These are phyloP conservation scores for Cytospora piceicola DNA, from an alignment of 2,329 filamentous ascomycete species.

Conservation along the genomic window DNA sequence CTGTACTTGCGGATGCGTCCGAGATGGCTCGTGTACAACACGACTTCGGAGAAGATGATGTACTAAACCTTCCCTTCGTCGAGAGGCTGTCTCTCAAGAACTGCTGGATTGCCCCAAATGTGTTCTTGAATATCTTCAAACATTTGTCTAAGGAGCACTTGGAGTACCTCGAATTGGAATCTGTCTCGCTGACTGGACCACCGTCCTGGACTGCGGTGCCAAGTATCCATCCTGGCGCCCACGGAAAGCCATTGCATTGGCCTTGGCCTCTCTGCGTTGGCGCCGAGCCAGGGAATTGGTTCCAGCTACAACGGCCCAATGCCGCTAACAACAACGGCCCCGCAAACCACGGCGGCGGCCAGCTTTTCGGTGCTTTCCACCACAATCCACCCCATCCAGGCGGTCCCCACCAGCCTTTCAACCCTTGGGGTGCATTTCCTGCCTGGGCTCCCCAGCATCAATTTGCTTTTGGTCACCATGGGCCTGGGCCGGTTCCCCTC, in stretches of 20 bases:
- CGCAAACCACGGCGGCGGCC: not conserved
- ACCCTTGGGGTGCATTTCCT: not conserved
- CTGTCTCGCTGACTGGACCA: constrained; percentile 64
- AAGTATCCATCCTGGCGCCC: constrained; percentile 25
- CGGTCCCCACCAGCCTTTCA: not conserved
- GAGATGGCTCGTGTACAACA: constrained; percentile 37
- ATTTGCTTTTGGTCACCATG: not conserved
- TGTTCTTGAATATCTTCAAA: constrained; percentile 56
- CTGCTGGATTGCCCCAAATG: constrained; percentile 67
- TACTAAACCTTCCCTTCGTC: constrained; percentile 60
- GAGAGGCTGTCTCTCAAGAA: constrained; percentile 67
- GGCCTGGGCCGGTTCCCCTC: constrained; percentile 9
- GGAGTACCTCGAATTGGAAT: constrained; percentile 61
- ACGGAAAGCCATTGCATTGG: constrained; percentile 24
- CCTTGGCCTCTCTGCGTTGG: constrained; percentile 33
- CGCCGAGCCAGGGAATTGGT: constrained; percentile 26
- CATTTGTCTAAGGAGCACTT: constrained; percentile 52
- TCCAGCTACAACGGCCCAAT: constrained; percentile 22
- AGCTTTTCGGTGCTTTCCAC: not conserved
- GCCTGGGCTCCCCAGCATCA: not conserved
- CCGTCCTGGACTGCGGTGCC: constrained; percentile 34
- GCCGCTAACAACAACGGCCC: constrained; percentile 1
- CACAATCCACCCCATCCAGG: not conserved
- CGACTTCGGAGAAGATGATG: constrained; percentile 36
- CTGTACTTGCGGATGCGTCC: constrained; percentile 47